phyloP scores from a whole-genome alignment of 345 rosid species.

The Sisymbrium irio region DNA sequence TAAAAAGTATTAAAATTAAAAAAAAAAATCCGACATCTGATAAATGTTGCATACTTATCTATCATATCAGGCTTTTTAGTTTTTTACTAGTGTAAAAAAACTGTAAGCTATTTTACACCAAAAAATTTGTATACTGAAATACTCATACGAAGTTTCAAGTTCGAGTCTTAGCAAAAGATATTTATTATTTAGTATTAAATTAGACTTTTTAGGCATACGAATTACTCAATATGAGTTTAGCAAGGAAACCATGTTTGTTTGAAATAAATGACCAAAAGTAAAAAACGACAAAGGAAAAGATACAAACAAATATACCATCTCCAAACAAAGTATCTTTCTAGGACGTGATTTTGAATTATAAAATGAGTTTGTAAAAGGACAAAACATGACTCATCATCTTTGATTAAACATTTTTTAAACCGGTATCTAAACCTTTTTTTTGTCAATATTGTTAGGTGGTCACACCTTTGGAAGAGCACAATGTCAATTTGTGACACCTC shows the following conservation, averaged over 20 bases:
- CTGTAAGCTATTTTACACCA: too few species aligned
- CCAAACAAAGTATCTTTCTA: background rate
- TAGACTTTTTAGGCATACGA: background rate
- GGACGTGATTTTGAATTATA: background rate
- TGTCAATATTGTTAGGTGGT: slow-evolving; percentile 44
- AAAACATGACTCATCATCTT: background rate
- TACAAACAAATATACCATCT: background rate
- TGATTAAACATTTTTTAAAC: background rate
- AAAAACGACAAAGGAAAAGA: background rate
- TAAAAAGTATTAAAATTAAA: too few species aligned
- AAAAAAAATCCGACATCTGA: too few species aligned
- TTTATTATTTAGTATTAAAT: background rate
- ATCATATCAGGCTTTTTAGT: too few species aligned
- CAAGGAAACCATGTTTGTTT: background rate
- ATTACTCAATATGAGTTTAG: background rate
- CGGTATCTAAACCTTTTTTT: background rate
- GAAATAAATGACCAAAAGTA: background rate
- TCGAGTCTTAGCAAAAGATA: background rate
- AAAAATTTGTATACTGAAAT: background rate
- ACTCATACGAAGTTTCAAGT: background rate
- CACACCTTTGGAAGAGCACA: slow-evolving; percentile 68
- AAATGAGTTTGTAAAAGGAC: background rate
- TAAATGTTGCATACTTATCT: too few species aligned
- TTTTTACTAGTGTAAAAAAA: too few species aligned
- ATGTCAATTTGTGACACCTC: slow-evolving; percentile 37